Percentiles rank a stretch among this genome's conserved stretches.
Evolutionary conservation across 2,329 filamentous ascomycete species (phyloP).

Genomic region (Simplicillium sp.): DNA sequence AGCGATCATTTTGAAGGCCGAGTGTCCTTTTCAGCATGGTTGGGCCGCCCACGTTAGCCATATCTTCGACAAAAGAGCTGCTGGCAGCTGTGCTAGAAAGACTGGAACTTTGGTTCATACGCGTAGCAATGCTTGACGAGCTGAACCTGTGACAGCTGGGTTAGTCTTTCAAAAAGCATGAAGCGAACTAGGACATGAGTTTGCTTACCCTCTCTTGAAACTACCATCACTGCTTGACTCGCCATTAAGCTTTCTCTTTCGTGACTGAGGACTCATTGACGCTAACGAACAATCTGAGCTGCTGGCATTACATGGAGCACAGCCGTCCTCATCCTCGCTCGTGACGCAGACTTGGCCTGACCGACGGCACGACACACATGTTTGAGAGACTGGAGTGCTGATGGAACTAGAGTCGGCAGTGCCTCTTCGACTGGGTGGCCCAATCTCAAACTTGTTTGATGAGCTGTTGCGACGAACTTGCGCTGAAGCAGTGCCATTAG

Average conservation of each 20-base stretch:
- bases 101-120: constrained; percentile 45
- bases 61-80: constrained; percentile 57
- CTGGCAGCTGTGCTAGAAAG: constrained; percentile 53
- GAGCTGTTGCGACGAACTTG: no score
- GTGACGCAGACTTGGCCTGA: constrained; percentile 70
- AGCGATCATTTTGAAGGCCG: constrained; percentile 68
- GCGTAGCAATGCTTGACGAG: constrained; percentile 43
- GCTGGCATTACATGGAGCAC: constrained; percentile 20
- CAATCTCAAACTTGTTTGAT: constrained; percentile 28
- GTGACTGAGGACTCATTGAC: constrained; percentile 53
- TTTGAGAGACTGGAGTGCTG: neutral
- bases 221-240: constrained; percentile 49
- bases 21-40: constrained; percentile 60
- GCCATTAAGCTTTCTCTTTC: constrained; percentile 70
- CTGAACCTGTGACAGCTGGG: constrained; percentile 25
- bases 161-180: neutral
- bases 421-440: constrained; percentile 38
- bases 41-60: constrained; percentile 60
- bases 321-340: constrained; percentile 63
- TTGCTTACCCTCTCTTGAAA: constrained; percentile 61
- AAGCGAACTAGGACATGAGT: neutral
- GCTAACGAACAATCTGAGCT: constrained; percentile 5
- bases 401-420: constrained; percentile 33
- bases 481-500: no score
- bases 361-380: neutral